Evolutionary conservation across 2,329 filamentous ascomycete species (phyloP).

Genomic region (Colletotrichum eleusines): DNA sequence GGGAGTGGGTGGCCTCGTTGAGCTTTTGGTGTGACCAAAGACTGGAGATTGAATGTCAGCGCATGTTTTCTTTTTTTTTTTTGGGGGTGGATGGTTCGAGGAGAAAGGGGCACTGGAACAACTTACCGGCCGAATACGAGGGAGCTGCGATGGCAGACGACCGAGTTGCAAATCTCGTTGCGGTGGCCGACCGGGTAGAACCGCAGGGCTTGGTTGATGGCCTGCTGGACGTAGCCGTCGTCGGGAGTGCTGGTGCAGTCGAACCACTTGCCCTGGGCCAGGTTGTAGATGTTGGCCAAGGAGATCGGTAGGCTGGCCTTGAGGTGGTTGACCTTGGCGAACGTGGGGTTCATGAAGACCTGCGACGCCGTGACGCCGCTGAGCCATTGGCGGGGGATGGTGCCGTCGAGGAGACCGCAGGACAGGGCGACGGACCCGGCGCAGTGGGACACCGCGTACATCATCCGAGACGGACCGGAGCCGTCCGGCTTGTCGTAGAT

Average conservation of each 20-base stretch:
- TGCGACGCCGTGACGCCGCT: slow-evolving; percentile 69
- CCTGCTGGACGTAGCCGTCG: slow-evolving; percentile 62
- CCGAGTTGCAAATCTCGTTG: slow-evolving; percentile 70
- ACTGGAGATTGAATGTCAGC: background rate
- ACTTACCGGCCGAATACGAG: slow-evolving; percentile 69
- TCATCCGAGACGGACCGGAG: slow-evolving; percentile 48
- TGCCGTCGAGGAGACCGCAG: slow-evolving; percentile 70
- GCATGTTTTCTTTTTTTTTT: too few species aligned
- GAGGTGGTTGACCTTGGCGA: slow-evolving; percentile 65
- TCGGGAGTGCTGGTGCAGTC: slow-evolving; percentile 60
- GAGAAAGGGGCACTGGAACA: too few species aligned
- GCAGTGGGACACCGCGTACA: slow-evolving; percentile 72
- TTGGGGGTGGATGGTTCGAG: too few species aligned
- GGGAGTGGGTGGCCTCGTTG: slow-evolving; percentile 73
- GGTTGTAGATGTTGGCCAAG: slow-evolving; percentile 62
- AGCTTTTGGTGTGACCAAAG: slow-evolving; percentile 73
- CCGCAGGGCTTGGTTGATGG: slow-evolving; percentile 67
- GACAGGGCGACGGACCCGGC: slow-evolving; percentile 72
- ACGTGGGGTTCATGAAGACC: slow-evolving; percentile 73
- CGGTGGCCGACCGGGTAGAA: slow-evolving; percentile 65
- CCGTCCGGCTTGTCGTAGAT: slow-evolving; percentile 18
- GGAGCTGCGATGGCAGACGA: slow-evolving; percentile 70
- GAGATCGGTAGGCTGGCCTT: slow-evolving; percentile 65
- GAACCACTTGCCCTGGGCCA: slow-evolving; percentile 66
- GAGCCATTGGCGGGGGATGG: slow-evolving; percentile 68